These are phyloP conservation scores for Arthrinium phaeospermum DNA, from an alignment of 2,329 filamentous ascomycete genomes.

Conservation along the genomic window DNA sequence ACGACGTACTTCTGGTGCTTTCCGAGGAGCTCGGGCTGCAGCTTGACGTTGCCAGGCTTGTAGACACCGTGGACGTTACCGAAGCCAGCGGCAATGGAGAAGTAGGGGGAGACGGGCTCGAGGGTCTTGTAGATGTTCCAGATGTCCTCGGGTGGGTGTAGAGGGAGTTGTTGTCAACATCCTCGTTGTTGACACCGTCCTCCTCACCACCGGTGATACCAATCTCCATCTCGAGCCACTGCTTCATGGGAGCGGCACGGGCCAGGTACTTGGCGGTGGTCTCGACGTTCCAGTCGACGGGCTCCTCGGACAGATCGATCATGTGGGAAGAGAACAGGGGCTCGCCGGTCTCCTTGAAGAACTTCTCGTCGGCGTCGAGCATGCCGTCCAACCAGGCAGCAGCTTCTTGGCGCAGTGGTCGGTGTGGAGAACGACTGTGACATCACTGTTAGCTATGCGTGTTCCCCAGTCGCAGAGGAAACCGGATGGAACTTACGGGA, in stretches of 20 bases:
- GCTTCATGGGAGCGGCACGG: conserved; percentile 94
- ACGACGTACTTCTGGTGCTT: conserved; percentile 96
- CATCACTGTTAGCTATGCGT: background rate
- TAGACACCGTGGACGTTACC: conserved; percentile 99
- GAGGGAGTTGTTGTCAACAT: conserved; percentile 93
- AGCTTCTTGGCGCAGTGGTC: conserved; percentile 99
- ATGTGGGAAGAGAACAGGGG: conserved; percentile 97
- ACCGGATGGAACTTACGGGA: conserved; percentile 54
- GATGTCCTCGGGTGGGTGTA: conserved; percentile 99
- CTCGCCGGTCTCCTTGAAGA: conserved; percentile 92
- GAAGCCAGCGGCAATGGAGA: conserved; percentile 97
- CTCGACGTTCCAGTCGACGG: conserved; percentile 86
- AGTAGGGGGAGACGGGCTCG: conserved; percentile 87
- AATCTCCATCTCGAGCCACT: conserved; percentile 99
- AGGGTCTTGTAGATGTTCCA: conserved; percentile 89
- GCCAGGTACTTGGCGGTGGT: conserved; percentile 94
- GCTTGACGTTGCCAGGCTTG: conserved; percentile 96
- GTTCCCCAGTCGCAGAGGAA: background rate
- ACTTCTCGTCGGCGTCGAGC: conserved; percentile 90
- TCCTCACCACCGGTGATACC: conserved; percentile 97
- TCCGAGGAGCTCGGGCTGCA: conserved; percentile 92
- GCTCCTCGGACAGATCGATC: conserved; percentile 96
- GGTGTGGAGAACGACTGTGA: conserved; percentile 79
- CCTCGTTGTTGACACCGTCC: conserved; percentile 98
- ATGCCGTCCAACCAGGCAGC: conserved; percentile 95